These are phyloP conservation scores for Trapa incisa DNA, from an alignment of 345 rosid genomes.

Conservation along the genomic window DNA sequence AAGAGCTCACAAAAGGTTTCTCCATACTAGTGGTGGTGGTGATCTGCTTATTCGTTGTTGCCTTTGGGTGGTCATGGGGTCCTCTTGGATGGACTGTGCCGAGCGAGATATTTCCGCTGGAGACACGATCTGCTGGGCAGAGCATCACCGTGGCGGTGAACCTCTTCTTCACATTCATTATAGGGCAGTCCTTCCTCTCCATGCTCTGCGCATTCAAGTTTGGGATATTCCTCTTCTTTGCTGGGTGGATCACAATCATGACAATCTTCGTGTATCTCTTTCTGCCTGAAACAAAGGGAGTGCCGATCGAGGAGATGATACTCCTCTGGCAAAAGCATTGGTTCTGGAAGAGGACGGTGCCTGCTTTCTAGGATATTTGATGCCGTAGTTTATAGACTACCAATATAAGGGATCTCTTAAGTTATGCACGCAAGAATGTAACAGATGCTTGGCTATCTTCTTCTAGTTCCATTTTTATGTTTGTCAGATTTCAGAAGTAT, in stretches of 20 bases:
- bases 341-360: slow-evolving; percentile 76
- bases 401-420: too few relatives aligned
- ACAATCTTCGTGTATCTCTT: slow-evolving; percentile 60
- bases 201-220: slow-evolving; percentile 69
- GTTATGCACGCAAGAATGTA: background rate
- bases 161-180: slow-evolving; percentile 71
- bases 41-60: slow-evolving; percentile 74
- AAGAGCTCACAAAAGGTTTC: slow-evolving; percentile 55
- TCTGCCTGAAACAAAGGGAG: slow-evolving; percentile 84
- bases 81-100: slow-evolving; percentile 93
- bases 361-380: slow-evolving; percentile 17
- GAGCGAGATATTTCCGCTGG: slow-evolving; percentile 53
- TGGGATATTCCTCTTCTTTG: slow-evolving; percentile 86
- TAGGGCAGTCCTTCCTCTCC: slow-evolving; percentile 64
- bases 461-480: background rate
- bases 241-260: slow-evolving; percentile 67
- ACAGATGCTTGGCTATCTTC: background rate
- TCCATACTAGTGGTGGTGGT: slow-evolving; percentile 55
- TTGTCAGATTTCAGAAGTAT: background rate
- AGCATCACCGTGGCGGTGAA: slow-evolving; percentile 88
- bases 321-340: slow-evolving; percentile 81
- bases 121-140: slow-evolving; percentile 91
- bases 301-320: slow-evolving; percentile 87
- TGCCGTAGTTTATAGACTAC: background rate
- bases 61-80: slow-evolving; percentile 99